A percentile compares a stretch with the other conserved stretches of the same genome.
These are phyloP conservation scores for Colletotrichum sp. DNA, from an alignment of 2,329 filamentous ascomycete species.

Conservation along the genomic window DNA sequence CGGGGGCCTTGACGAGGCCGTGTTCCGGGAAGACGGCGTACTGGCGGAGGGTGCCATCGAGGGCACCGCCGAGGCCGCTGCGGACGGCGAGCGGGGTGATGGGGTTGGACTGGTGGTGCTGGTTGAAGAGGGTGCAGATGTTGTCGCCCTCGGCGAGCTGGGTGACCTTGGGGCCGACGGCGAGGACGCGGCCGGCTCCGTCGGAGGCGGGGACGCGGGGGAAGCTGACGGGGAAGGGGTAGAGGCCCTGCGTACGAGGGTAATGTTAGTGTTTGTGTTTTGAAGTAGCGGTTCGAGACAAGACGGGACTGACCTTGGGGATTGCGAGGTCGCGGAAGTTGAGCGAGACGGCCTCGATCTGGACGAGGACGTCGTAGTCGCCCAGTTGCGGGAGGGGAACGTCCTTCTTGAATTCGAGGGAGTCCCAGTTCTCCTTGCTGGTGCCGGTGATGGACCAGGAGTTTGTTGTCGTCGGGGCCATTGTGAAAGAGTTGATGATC, in stretches of 20 bases:
- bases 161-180: constrained; percentile 53
- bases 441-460: constrained; percentile 56
- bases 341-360: constrained; percentile 58
- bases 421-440: constrained; percentile 59
- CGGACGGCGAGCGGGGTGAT: constrained; percentile 35
- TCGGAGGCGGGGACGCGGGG: constrained; percentile 57
- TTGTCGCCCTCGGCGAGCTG: constrained; percentile 58
- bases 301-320: constrained; percentile 31
- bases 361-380: constrained; percentile 75
- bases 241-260: constrained; percentile 41
- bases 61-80: constrained; percentile 70
- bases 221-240: constrained; percentile 46
- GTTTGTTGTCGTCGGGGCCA: constrained; percentile 45
- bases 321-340: constrained; percentile 62
- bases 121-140: constrained; percentile 67
- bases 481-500: neutral
- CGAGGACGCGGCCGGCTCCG: constrained; percentile 58
- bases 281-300: neutral
- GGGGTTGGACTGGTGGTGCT: constrained; percentile 53
- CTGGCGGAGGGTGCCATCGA: constrained; percentile 72
- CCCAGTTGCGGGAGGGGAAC: constrained; percentile 64
- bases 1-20: constrained; percentile 69
- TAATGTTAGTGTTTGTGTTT: neutral
- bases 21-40: constrained; percentile 71
- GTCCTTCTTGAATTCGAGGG: constrained; percentile 59